Conservation (phyloP, 495 filamentous ascomycete species). For the Penicillium psychrofluorescens region DNA sequence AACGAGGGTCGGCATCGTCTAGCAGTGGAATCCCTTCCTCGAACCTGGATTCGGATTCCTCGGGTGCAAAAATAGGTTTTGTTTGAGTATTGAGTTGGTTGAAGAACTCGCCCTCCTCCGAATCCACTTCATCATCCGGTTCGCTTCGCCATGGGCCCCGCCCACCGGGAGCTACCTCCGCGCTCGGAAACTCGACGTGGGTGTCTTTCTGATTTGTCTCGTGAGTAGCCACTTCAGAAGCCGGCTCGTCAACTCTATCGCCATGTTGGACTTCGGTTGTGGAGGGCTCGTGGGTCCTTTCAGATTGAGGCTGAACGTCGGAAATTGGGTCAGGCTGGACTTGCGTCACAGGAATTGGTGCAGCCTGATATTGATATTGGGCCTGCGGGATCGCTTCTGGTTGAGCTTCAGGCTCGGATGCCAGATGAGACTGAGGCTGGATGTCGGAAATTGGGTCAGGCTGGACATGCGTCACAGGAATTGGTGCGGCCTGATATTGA, state of each 20-base stretch:
- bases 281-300: too few relatives aligned
- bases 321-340: neutral
- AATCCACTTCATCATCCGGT: conserved; percentile 24
- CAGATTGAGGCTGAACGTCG: too few relatives aligned
- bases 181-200: neutral
- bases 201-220: neutral
- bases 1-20: conserved; percentile 18
- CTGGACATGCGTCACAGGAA: neutral
- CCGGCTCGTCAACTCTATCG: neutral
- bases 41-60: conserved; percentile 39
- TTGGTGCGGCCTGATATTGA: too few relatives aligned
- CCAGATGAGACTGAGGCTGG: too few relatives aligned
- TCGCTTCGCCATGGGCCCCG: conserved; percentile 25
- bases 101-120: conserved; percentile 41
- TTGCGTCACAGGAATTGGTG: neutral
- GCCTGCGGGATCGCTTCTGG: neutral
- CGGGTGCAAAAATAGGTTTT: conserved; percentile 37
- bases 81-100: conserved; percentile 42
- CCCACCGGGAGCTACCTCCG: conserved; percentile 8
- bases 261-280: too few relatives aligned
- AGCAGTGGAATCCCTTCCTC: conserved; percentile 42
- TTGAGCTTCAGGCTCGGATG: neutral
- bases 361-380: too few relatives aligned
- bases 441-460: neutral
- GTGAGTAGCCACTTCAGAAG: neutral